Conservation (phyloP, 2,329 filamentous ascomycete genomes). For the Bipolaris zeicola region DNA sequence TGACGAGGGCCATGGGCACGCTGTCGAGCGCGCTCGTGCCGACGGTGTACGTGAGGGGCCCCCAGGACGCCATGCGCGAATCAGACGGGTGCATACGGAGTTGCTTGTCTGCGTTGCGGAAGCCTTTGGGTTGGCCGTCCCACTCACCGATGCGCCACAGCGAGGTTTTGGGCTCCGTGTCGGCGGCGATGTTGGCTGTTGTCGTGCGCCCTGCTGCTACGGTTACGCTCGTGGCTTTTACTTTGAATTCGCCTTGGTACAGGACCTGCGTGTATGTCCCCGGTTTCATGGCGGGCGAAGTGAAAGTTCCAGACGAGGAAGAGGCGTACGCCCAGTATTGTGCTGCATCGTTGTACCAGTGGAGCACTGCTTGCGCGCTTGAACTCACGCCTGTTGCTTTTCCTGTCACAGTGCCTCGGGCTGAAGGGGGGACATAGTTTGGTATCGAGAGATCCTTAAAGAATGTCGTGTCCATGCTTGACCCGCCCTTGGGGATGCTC, state of each 20-base stretch:
- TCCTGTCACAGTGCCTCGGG: slow-evolving; percentile 65
- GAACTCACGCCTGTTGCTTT: slow-evolving; percentile 63
- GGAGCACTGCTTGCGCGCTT: slow-evolving; percentile 62
- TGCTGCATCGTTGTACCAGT: slow-evolving; percentile 67
- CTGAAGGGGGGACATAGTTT: slow-evolving; percentile 62
- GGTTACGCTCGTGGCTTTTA: slow-evolving; percentile 53
- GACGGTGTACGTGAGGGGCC: slow-evolving; percentile 65
- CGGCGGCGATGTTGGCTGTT: slow-evolving; percentile 59
- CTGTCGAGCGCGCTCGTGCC: slow-evolving; percentile 58
- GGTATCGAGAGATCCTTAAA: slow-evolving; percentile 63
- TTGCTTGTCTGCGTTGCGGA: slow-evolving; percentile 70
- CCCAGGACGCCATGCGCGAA: slow-evolving; percentile 66
- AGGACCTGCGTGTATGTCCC: slow-evolving; percentile 72
- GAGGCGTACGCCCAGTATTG: slow-evolving; percentile 69
- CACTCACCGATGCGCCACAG: slow-evolving; percentile 70
- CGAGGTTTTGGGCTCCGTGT: slow-evolving; percentile 56
- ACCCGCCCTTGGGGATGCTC: slow-evolving; percentile 56
- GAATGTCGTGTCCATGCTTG: slow-evolving; percentile 60
- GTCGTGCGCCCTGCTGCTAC: slow-evolving; percentile 59
- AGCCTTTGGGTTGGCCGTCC: slow-evolving; percentile 64
- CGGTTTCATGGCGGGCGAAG: slow-evolving; percentile 69
- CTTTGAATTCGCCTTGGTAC: slow-evolving; percentile 64
- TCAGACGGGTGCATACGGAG: slow-evolving; percentile 72
- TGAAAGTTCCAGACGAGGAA: slow-evolving; percentile 61
- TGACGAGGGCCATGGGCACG: slow-evolving; percentile 71